A percentile compares a stretch with the other conserved stretches of the same genome.
Evolutionary conservation across 208 protist species (phyloP).

Genomic region (Crithidia acanthocephali): DNA sequence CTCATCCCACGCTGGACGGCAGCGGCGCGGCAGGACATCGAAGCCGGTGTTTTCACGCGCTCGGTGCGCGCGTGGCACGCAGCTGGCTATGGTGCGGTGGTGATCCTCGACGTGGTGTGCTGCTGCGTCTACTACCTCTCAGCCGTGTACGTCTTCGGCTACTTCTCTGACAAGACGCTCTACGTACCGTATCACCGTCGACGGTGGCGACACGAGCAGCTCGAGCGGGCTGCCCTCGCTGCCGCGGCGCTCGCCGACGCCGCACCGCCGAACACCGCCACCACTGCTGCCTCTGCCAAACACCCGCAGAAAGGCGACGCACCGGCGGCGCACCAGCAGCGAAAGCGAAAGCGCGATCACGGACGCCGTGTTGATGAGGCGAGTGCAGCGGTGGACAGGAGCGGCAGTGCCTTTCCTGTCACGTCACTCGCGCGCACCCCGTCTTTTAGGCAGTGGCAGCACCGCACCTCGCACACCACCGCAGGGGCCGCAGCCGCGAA

Average conservation of each 20-base stretch:
- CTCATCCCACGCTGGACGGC: conserved; percentile 28
- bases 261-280: background rate
- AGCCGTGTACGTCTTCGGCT: conserved; percentile 40
- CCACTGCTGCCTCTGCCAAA: background rate
- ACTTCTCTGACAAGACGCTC: conserved; percentile 50
- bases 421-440: conserved; percentile 22
- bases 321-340: too few species aligned
- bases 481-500: background rate
- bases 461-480: background rate
- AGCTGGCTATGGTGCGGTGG: conserved; percentile 41
- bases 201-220: conserved; percentile 33
- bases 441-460: conserved; percentile 33
- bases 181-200: conserved; percentile 49
- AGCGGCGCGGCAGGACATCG: background rate
- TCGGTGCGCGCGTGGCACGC: conserved; percentile 42
- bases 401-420: background rate
- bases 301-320: background rate
- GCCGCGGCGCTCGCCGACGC: conserved; percentile 2
- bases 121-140: conserved; percentile 40
- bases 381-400: background rate
- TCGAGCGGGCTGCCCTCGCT: background rate
- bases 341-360: background rate
- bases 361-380: background rate
- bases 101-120: conserved; percentile 43
- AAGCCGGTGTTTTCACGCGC: background rate